phyloP scores from a whole-genome alignment of 306 rosid species.

The Hippophae rhamnoides region DNA sequence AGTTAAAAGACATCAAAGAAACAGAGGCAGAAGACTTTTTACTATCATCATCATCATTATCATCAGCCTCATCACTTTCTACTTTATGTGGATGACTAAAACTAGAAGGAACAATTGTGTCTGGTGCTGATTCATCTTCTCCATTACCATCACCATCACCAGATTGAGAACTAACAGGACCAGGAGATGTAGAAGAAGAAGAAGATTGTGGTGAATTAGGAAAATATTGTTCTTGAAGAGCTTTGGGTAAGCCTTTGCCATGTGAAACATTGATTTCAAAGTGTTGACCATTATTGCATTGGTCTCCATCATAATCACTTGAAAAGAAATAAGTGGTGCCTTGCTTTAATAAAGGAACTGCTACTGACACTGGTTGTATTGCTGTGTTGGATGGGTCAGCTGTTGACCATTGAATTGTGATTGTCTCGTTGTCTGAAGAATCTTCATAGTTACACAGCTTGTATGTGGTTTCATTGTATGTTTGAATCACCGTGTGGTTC shows the following conservation, averaged over 20 bases:
- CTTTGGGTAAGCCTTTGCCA: constrained; percentile 71
- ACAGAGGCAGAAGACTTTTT: no score
- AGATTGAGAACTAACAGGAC: constrained; percentile 41
- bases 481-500: constrained; percentile 66
- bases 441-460: constrained; percentile 57
- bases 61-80: constrained; percentile 16
- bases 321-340: constrained; percentile 69
- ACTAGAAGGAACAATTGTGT: constrained; percentile 71
- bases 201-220: no score
- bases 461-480: constrained; percentile 67
- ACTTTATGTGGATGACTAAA: constrained; percentile 49
- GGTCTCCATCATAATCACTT: constrained; percentile 80
- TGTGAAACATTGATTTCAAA: constrained; percentile 52
- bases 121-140: constrained; percentile 61
- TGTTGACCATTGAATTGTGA: constrained; percentile 49
- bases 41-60: background rate
- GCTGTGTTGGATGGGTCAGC: constrained; percentile 47
- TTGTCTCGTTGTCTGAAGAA: constrained; percentile 55
- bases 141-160: no score
- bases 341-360: constrained; percentile 61
- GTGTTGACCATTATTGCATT: constrained; percentile 64
- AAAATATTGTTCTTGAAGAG: constrained; percentile 4
- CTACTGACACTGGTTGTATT: constrained; percentile 34
- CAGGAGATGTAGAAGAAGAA: constrained; percentile 37
- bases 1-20: no score